Evolutionary conservation across 345 rosid genomes (phyloP).

Genomic region (Bruguiera sexangula): DNA sequence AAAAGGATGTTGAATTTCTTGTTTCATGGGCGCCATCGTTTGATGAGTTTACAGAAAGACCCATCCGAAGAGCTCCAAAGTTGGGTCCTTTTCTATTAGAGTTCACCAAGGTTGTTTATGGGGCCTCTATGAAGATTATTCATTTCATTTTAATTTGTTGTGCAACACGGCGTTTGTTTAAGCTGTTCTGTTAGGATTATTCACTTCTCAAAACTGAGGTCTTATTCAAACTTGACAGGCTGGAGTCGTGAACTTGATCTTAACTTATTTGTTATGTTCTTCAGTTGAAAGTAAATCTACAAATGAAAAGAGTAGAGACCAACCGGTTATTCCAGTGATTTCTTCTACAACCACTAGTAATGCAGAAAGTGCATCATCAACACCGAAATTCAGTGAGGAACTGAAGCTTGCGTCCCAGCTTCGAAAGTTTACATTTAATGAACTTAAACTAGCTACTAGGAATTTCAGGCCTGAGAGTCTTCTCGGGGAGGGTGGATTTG

Average conservation of each 20-base stretch:
- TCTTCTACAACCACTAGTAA: constrained; percentile 22
- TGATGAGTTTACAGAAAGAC: background rate
- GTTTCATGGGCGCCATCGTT: background rate
- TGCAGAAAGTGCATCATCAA: constrained; percentile 28
- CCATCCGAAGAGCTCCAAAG: background rate
- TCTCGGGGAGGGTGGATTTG: constrained; percentile 36
- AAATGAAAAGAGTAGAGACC: constrained; percentile 21
- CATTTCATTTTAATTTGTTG: background rate
- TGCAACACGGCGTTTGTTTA: background rate
- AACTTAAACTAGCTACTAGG: constrained; percentile 27
- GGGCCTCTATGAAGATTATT: constrained; percentile 12
- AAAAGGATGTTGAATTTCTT: background rate
- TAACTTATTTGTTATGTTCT: background rate
- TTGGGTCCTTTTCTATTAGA: background rate
- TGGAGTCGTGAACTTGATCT: too few relatives aligned
- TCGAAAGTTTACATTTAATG: constrained; percentile 23
- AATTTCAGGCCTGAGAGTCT: constrained; percentile 32
- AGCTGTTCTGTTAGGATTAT: background rate
- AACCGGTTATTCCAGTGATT: constrained; percentile 13
- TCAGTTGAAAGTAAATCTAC: constrained; percentile 22
- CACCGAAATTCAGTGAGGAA: constrained; percentile 27
- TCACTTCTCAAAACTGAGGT: background rate
- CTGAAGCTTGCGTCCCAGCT: constrained; percentile 29
- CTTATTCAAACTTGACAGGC: too few relatives aligned
- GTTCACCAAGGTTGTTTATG: background rate